Conservation (phyloP, 495 filamentous ascomycete species). For the Neurospora tetrasperma region DNA sequence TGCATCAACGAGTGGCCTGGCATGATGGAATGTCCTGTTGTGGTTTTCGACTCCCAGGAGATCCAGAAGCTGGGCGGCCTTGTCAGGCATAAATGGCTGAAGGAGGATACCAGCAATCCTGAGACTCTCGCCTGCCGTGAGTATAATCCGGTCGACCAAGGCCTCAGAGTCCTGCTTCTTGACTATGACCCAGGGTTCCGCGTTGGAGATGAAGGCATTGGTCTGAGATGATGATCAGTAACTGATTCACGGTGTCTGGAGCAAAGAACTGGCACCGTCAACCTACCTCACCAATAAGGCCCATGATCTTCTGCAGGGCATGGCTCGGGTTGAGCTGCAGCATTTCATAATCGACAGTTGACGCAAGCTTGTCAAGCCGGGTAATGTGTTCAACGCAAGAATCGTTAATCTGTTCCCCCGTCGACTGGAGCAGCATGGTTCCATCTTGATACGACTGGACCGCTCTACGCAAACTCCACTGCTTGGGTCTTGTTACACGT, state of each 20-base stretch:
- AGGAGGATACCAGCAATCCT: slow-evolving; percentile 74
- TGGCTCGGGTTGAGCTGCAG: slow-evolving; percentile 48
- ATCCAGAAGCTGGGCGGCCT: slow-evolving; percentile 63
- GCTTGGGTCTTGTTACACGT: slow-evolving; percentile 56
- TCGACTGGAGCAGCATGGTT: neutral
- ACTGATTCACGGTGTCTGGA: neutral
- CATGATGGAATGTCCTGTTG: slow-evolving; percentile 46
- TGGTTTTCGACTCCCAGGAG: slow-evolving; percentile 59
- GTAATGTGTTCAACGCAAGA: neutral
- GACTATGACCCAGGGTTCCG: slow-evolving; percentile 26
- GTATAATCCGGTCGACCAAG: slow-evolving; percentile 42
- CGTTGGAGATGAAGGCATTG: slow-evolving; percentile 51
- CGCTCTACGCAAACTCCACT: slow-evolving; percentile 50
- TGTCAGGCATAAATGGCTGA: slow-evolving; percentile 85
- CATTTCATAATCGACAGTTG: slow-evolving; percentile 47
- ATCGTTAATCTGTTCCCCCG: neutral
- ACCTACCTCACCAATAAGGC: slow-evolving; percentile 44
- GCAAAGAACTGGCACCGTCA: neutral
- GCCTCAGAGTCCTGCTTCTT: slow-evolving; percentile 5
- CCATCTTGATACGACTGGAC: slow-evolving; percentile 24
- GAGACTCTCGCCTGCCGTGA: slow-evolving; percentile 63
- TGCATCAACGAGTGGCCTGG: slow-evolving; percentile 47
- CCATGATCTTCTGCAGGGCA: slow-evolving; percentile 59
- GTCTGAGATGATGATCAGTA: slow-evolving; percentile 39
- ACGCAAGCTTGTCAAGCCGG: neutral